These are phyloP conservation scores for Coriolopsis trogii DNA, from an alignment of 1,284 basidiomycete species.

Conservation along the genomic window DNA sequence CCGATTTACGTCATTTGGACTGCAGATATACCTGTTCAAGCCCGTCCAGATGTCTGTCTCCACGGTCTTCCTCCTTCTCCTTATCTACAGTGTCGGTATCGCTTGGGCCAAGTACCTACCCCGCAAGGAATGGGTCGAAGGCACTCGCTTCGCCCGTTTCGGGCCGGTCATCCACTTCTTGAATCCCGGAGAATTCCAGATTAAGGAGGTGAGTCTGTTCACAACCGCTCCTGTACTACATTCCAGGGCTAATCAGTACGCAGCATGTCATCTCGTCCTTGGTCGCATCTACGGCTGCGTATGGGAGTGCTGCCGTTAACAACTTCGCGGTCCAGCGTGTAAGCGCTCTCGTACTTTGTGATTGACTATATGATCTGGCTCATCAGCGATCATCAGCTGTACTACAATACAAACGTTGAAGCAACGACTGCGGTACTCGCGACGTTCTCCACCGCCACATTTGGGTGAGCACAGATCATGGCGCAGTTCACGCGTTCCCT, in stretches of 20 bases:
- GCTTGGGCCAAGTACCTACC: constrained; percentile 54
- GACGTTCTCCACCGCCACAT: constrained; percentile 66
- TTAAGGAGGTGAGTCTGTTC: constrained; percentile 59
- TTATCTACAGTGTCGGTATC: constrained; percentile 56
- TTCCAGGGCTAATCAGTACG: not conserved
- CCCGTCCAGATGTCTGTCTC: constrained; percentile 55
- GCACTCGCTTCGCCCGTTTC: constrained; percentile 44
- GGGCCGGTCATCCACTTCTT: constrained; percentile 47
- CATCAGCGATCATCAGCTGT: constrained; percentile 44
- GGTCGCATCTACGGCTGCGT: constrained; percentile 61
- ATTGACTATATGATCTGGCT: constrained; percentile 41
- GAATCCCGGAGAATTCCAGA: constrained; percentile 58
- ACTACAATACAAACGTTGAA: constrained; percentile 58
- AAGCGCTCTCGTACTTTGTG: constrained; percentile 29
- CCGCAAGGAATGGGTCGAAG: constrained; percentile 41
- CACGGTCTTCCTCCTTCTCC: constrained; percentile 60
- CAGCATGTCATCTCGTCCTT: constrained; percentile 64
- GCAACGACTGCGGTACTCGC: constrained; percentile 63
- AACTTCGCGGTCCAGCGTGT: constrained; percentile 68
- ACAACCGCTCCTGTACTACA: not conserved
- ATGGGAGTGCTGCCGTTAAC: constrained; percentile 52
- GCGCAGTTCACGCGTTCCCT: not conserved
- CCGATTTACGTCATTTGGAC: not conserved
- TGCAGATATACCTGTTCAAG: constrained; percentile 64
- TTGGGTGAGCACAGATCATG: constrained; percentile 46